These are phyloP conservation scores for Neurospora sp. DNA, from an alignment of 495 filamentous ascomycete species.

Conservation along the genomic window DNA sequence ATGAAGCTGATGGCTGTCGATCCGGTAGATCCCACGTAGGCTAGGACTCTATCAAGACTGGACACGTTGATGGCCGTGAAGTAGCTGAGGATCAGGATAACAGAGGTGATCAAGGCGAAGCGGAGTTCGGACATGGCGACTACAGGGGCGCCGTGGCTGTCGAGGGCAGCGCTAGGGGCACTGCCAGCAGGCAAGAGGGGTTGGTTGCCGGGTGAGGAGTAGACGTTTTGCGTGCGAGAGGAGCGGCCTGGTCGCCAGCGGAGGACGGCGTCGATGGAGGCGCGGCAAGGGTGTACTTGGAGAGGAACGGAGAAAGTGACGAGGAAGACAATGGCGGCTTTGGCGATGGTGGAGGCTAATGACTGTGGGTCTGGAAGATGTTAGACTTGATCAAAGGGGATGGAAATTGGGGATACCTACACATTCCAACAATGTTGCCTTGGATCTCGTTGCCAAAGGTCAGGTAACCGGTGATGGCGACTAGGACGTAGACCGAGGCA, in stretches of 20 bases:
- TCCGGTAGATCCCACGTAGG: constrained; percentile 91
- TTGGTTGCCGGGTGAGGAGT: constrained; percentile 26
- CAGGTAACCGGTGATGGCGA: constrained; percentile 89
- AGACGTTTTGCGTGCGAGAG: constrained; percentile 53
- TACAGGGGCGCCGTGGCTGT: constrained; percentile 32
- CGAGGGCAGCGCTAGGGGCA: constrained; percentile 3
- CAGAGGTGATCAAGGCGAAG: constrained; percentile 82
- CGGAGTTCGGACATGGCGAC: constrained; percentile 67
- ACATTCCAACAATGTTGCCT: constrained; percentile 93
- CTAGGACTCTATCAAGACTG: constrained; percentile 79
- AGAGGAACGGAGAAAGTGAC: constrained; percentile 96
- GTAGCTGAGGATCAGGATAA: constrained; percentile 75
- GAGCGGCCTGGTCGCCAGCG: constrained; percentile 85
- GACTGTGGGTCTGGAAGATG: constrained; percentile 52
- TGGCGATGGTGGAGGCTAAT: constrained; percentile 77
- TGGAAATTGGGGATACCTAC: constrained; percentile 35
- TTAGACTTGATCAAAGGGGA: constrained; percentile 2
- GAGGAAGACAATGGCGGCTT: constrained; percentile 88
- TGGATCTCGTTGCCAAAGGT: constrained; percentile 79
- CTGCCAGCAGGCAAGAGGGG: constrained; percentile 29
- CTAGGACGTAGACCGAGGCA: constrained; percentile 71
- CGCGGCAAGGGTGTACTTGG: constrained; percentile 89
- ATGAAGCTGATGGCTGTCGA: constrained; percentile 95
- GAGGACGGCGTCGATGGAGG: constrained; percentile 81
- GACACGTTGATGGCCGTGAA: constrained; percentile 81